A percentile compares a stretch with the other conserved stretches of the same genome.
Conservation (phyloP, 345 rosid species). For the Pistacia vera region DNA sequence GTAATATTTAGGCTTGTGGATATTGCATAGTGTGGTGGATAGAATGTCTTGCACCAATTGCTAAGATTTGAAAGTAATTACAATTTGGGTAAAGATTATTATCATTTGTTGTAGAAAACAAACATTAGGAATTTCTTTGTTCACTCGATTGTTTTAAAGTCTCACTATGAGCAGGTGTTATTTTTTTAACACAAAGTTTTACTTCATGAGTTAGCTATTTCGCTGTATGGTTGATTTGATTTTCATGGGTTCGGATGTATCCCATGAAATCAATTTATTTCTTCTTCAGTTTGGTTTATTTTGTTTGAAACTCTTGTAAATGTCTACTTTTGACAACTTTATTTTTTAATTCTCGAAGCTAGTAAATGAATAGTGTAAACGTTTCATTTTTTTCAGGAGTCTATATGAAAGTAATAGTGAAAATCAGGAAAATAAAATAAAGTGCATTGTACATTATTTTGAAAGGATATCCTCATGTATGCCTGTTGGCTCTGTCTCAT, state of each 20-base stretch:
- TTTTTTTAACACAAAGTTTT: too few relatives aligned
- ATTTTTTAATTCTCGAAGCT: slow-evolving; percentile 7
- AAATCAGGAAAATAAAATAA: slow-evolving; percentile 74
- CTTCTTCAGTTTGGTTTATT: too few relatives aligned
- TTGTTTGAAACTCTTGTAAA: background rate
- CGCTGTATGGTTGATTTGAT: too few relatives aligned
- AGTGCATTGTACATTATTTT: slow-evolving; percentile 79
- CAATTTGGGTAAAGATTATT: too few relatives aligned
- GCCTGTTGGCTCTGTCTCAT: slow-evolving; percentile 75
- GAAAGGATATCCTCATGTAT: slow-evolving; percentile 60
- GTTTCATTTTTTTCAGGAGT: slow-evolving; percentile 51
- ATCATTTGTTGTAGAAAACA: too few relatives aligned
- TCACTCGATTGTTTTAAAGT: too few relatives aligned
- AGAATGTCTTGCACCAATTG: background rate
- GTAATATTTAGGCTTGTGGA: background rate
- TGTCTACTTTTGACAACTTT: slow-evolving; percentile 7
- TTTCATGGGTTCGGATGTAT: too few relatives aligned
- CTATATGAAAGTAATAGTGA: slow-evolving; percentile 61
- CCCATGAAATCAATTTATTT: background rate
- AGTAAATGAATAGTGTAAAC: slow-evolving; percentile 3
- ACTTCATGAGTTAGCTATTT: too few relatives aligned
- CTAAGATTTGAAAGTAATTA: too few relatives aligned
- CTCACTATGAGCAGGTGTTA: too few relatives aligned
- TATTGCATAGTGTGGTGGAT: background rate
- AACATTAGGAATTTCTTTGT: too few relatives aligned